A percentile compares a stretch with the other conserved stretches of the same genome.
Evolutionary conservation across 495 filamentous ascomycete species (phyloP).

Genomic region (Penicillium tannophilum): DNA sequence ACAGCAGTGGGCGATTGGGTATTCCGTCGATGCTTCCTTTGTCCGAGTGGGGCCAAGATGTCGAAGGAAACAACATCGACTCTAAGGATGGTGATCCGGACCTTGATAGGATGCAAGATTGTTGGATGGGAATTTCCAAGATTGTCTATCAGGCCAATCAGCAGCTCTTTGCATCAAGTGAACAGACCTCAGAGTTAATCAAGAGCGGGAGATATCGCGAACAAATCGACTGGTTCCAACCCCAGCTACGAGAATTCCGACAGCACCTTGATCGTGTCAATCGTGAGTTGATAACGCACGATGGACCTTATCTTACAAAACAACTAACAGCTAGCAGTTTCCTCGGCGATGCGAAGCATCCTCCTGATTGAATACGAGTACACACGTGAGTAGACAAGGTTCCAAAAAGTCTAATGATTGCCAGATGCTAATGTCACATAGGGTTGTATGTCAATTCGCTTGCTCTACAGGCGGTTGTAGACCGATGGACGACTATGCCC

Average conservation of each 20-base stretch:
- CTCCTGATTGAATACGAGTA: conserved; percentile 90
- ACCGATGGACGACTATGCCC: conserved; percentile 78
- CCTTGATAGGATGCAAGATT: conserved; percentile 71
- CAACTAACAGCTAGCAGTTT: conserved; percentile 52
- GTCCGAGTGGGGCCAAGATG: conserved; percentile 55
- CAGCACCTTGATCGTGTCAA: conserved; percentile 69
- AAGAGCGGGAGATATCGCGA: conserved; percentile 78
- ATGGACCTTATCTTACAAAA: not conserved
- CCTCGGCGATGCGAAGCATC: conserved; percentile 77
- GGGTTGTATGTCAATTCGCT: conserved; percentile 88
- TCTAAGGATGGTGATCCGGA: conserved; percentile 32
- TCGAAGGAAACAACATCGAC: conserved; percentile 34
- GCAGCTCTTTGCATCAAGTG: conserved; percentile 76
- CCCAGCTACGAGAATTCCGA: conserved; percentile 73
- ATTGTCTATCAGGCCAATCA: conserved; percentile 89
- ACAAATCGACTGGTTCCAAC: conserved; percentile 77
- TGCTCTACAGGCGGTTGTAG: conserved; percentile 90
- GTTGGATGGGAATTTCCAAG: conserved; percentile 87
- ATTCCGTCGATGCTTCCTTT: conserved; percentile 91
- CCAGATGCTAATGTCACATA: conserved; percentile 20
- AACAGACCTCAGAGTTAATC: conserved; percentile 84
- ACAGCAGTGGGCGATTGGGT: conserved; percentile 87
- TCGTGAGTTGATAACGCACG: conserved; percentile 26
- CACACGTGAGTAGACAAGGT: conserved; percentile 55
- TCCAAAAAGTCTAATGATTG: not conserved